Base-by-base conservation (phyloP, 1,284 basidiomycete species). In the Moesziomyces aphidis region DNA sequence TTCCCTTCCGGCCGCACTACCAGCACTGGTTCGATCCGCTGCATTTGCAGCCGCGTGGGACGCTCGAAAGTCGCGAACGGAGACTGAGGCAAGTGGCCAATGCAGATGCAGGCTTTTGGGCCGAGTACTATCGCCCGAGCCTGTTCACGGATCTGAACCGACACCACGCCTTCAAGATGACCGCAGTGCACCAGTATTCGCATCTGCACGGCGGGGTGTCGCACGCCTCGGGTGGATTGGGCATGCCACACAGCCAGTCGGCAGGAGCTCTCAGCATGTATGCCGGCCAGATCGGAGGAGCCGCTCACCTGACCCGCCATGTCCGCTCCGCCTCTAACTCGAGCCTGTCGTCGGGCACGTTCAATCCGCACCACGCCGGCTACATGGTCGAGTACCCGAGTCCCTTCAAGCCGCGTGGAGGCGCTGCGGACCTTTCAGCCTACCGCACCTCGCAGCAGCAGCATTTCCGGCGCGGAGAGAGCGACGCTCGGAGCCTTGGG, bases 101-200 rank as follows among this genome's bases (percentile, higher is more conserved):
- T 36, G 52, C 75, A 1, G 75, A 83, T 55, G 66, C 56, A 19
- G 75, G 72, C 26, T 84, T 83, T 50, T 84, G 83, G 83, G 78
- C 80, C 5, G 78, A 80, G 48, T 84, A 84, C 55, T 84, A 84
- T 50, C 77, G 83, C 9, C 83, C 83, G 6, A 76, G 72, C 28
- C 74, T 84, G 3, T 84, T 84, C 42, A 84, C 83, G 2, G 82
- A 83, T 47, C 58, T 84, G 28, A 76, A 79, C 36, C 76, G 83
- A 10, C 83, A 83, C 49, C 82, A 84, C 50, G 83, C 83, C 0
- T 84, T 77, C 73, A 84, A 83, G 66, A 84, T 84, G 83, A 84
- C 83, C 0, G 81, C 82, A 1, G 79, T 84, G 28, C 80, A 80
- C 50, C 82, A 80, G 50, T 64, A 57, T 26, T 64, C 63, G 36